These are phyloP conservation scores for Aureobasidium vineae DNA, from an alignment of 2,329 filamentous ascomycete species.

Conservation along the genomic window DNA sequence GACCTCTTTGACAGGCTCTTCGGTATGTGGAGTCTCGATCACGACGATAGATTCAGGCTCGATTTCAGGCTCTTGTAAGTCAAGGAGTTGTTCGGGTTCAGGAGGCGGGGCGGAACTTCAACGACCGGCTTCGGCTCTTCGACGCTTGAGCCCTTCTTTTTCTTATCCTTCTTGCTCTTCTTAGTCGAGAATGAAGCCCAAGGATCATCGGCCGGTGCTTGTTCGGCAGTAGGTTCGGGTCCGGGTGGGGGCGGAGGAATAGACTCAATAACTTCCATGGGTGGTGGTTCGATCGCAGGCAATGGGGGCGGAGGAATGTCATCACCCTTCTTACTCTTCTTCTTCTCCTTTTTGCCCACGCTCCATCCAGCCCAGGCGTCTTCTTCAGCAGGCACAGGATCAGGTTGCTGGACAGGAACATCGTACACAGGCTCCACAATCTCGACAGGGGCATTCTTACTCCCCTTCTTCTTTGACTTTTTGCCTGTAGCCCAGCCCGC, in stretches of 20 bases:
- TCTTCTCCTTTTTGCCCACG: slow-evolving; percentile 55
- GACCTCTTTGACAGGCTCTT: slow-evolving; percentile 32
- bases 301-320: slow-evolving; percentile 52
- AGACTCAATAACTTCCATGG: slow-evolving; percentile 39
- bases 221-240: slow-evolving; percentile 29
- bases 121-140: slow-evolving; percentile 40
- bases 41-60: slow-evolving; percentile 5
- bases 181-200: slow-evolving; percentile 38
- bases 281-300: slow-evolving; percentile 45
- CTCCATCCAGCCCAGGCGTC: slow-evolving; percentile 37
- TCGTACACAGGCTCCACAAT: slow-evolving; percentile 43
- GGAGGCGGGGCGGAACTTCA: slow-evolving; percentile 30
- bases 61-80: slow-evolving; percentile 23
- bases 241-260: background rate
- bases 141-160: slow-evolving; percentile 49
- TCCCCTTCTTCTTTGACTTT: slow-evolving; percentile 57
- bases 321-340: slow-evolving; percentile 53
- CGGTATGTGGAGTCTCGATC: slow-evolving; percentile 3
- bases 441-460: slow-evolving; percentile 47
- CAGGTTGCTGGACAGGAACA: slow-evolving; percentile 22
- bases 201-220: slow-evolving; percentile 32
- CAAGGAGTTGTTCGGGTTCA: slow-evolving; percentile 27
- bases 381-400: slow-evolving; percentile 38
- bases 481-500: slow-evolving; percentile 46
- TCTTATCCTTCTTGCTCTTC: slow-evolving; percentile 55